Evolutionary conservation across 371 early-diverging fungal genomes (phyloP), one percentile per base, ranked within the genome.

Genomic region (Rhizopus arrhizus): DNA sequence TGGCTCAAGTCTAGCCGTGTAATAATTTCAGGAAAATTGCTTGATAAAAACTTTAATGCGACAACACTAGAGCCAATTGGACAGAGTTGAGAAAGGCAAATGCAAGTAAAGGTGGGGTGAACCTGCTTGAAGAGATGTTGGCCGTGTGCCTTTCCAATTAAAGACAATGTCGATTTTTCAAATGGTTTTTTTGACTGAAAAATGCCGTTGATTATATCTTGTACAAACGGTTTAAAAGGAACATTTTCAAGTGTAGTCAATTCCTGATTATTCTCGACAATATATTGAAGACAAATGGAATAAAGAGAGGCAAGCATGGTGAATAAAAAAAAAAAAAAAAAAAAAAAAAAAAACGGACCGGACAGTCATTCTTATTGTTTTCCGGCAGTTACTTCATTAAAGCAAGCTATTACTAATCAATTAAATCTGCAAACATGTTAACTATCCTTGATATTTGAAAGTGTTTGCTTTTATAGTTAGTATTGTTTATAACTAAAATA

Each of bases 261-360:
- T 11, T 35, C 54, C 40, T 65, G 43, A 5, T 62, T 61, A 29
- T 69, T 61, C 3, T 58, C 34, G 31, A 47, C 58, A 31, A 69
- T 41, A 36, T 62, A 69, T 29, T 65, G 35, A 46, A 69, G 40
- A 38, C 69, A 69, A 33, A 69, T 61, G 15, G 48, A 43, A 50
- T 65, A 69, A 11, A 69, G 56, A 13, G 62, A 62, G 10, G 51
- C 34, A 47, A 48, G 4, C 62, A 62, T 62, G 22, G 22, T 35
- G 32, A 49, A 22, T 13, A 41, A 41, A 16, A 22, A 45, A 50
- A 28, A 0, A 13, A 36, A 40, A 42, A 6, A 9, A 16, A 3
- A 0, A n/a, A n/a, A n/a, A 22, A 22, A 22, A 22, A 22, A 22
- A 22, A 22, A 22, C 2, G 22, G 22, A 22, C 22, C 22, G 22